Evolutionary conservation across 2,329 filamentous ascomycete genomes (phyloP).

Genomic region (Cordyceps militaris): DNA sequence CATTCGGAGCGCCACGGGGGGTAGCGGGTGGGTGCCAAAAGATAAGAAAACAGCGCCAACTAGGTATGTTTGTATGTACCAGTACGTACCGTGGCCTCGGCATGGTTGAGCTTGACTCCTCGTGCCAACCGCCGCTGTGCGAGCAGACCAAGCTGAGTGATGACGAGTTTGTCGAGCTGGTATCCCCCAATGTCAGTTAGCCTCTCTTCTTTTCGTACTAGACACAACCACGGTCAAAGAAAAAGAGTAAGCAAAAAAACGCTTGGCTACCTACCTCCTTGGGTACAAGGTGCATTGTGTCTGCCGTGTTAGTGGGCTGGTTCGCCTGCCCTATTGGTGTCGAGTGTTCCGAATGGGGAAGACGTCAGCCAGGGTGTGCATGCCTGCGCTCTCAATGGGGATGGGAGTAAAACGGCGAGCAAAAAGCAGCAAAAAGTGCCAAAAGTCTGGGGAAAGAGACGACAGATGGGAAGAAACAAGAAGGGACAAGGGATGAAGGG

Average conservation of each 20-base stretch:
- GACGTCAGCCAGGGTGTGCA: constrained; percentile 9
- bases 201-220: neutral
- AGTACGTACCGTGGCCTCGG: constrained; percentile 66
- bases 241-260: neutral
- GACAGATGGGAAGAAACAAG: neutral
- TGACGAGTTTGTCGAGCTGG: constrained; percentile 92
- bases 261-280: constrained; percentile 35
- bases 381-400: constrained; percentile 1
- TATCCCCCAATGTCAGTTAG: neutral
- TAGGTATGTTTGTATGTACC: neutral
- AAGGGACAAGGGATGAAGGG: neutral
- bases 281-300: constrained; percentile 40
- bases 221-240: neutral
- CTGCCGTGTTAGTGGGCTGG: neutral
- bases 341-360: constrained; percentile 8
- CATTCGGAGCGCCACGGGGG: constrained; percentile 1
- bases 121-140: constrained; percentile 83
- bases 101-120: constrained; percentile 82
- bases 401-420: constrained; percentile 1
- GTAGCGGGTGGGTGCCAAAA: neutral
- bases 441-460: neutral
- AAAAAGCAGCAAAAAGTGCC: neutral
- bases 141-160: constrained; percentile 79
- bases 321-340: neutral
- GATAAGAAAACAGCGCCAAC: neutral